These are phyloP conservation scores for Fragosphaeria purpurea DNA, from an alignment of 2,329 filamentous ascomycete genomes.

Conservation along the genomic window DNA sequence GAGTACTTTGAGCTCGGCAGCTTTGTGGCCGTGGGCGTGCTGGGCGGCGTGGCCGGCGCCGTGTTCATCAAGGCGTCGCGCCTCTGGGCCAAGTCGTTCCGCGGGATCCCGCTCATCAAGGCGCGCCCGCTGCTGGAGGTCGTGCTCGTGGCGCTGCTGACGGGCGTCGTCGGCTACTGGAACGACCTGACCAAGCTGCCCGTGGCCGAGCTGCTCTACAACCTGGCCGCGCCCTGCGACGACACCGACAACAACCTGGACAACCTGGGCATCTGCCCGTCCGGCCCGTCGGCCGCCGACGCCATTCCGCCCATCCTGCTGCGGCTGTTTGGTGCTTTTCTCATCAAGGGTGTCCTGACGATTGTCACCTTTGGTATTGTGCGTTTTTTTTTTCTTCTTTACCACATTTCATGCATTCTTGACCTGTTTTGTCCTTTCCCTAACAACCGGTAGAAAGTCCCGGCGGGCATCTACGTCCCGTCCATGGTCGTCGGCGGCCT, in stretches of 20 bases:
- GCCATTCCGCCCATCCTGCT: constrained; percentile 70
- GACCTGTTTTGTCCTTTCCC: neutral
- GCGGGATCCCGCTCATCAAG: constrained; percentile 72
- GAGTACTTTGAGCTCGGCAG: constrained; percentile 79
- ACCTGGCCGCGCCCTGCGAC: constrained; percentile 81
- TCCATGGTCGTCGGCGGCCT: constrained; percentile 97
- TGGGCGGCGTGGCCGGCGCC: constrained; percentile 78
- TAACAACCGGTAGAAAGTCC: constrained; percentile 56
- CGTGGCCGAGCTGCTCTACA: constrained; percentile 82
- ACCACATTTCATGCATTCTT: neutral
- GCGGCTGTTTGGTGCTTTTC: constrained; percentile 65
- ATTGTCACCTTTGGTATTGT: constrained; percentile 85
- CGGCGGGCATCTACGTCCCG: constrained; percentile 93
- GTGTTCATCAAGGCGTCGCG: constrained; percentile 94
- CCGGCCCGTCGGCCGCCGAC: constrained; percentile 59
- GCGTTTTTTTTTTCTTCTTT: constrained; percentile 22
- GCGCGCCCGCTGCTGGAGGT: constrained; percentile 78
- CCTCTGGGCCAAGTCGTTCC: constrained; percentile 81
- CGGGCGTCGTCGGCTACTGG: constrained; percentile 84
- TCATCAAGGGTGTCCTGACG: constrained; percentile 84
- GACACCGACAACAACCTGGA: constrained; percentile 53
- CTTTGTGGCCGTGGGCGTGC: constrained; percentile 76
- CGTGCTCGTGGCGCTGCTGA: constrained; percentile 73
- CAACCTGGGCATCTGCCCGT: constrained; percentile 67
- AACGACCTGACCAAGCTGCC: constrained; percentile 81